Evolutionary conservation across 1,284 basidiomycete species (phyloP).

Genomic region (Fistulina hepatica): DNA sequence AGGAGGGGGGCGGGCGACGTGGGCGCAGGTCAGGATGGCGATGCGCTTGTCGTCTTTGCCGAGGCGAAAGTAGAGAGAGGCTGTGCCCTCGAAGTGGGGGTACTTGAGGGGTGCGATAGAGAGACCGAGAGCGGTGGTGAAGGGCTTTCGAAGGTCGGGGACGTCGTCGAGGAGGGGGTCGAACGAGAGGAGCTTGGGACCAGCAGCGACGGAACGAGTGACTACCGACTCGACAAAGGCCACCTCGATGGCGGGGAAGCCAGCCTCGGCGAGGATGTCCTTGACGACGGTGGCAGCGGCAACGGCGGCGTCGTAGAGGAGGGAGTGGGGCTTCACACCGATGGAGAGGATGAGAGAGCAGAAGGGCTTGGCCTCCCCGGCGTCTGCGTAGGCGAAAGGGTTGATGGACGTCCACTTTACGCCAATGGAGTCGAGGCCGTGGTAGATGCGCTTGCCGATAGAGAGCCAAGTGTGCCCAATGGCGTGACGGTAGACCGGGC

Average conservation of each 20-base stretch:
- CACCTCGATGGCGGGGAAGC: slow-evolving; percentile 16
- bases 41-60: slow-evolving; percentile 20
- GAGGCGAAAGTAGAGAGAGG: slow-evolving; percentile 23
- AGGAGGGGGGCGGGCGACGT: slow-evolving; percentile 24
- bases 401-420: slow-evolving; percentile 18
- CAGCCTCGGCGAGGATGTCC: slow-evolving; percentile 13
- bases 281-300: slow-evolving; percentile 14
- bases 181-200: slow-evolving; percentile 21
- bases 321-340: slow-evolving; percentile 17
- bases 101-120: slow-evolving; percentile 19
- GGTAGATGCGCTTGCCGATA: slow-evolving; percentile 13
- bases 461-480: slow-evolving; percentile 13
- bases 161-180: slow-evolving; percentile 16
- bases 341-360: slow-evolving; percentile 15
- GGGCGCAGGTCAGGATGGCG: slow-evolving; percentile 23
- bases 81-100: slow-evolving; percentile 26
- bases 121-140: slow-evolving; percentile 28
- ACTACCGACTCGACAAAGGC: slow-evolving; percentile 14
- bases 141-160: slow-evolving; percentile 20
- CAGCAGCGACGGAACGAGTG: slow-evolving; percentile 12
- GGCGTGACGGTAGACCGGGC: slow-evolving; percentile 20
- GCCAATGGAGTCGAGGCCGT: slow-evolving; percentile 12
- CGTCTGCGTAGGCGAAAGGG: slow-evolving; percentile 18
- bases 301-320: slow-evolving; percentile 15
- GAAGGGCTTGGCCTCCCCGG: slow-evolving; percentile 11